Evolutionary conservation across 169 alveolate genomes (phyloP).

Genomic region (Plasmodium falciparum): DNA sequence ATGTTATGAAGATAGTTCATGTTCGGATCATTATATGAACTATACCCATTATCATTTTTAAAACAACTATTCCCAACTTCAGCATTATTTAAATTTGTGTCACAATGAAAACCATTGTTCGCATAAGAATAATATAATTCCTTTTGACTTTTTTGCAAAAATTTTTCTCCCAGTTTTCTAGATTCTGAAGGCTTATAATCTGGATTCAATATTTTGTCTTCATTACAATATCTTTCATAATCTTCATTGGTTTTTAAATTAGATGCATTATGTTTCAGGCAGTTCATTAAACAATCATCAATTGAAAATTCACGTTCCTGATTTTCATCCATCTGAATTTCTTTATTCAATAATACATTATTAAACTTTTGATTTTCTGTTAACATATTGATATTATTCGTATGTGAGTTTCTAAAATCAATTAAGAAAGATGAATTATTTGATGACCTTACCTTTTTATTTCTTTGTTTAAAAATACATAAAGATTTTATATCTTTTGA

Average conservation of each 20-base stretch:
- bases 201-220: slow-evolving; percentile 63
- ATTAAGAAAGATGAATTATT: slow-evolving; percentile 26
- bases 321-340: slow-evolving; percentile 50
- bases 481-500: slow-evolving; percentile 21
- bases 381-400: slow-evolving; percentile 24
- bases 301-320: slow-evolving; percentile 41
- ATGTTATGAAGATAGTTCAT: slow-evolving; percentile 11
- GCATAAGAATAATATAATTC: slow-evolving; percentile 23
- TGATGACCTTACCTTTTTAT: slow-evolving; percentile 21
- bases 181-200: slow-evolving; percentile 49
- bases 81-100: slow-evolving; percentile 23
- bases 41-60: slow-evolving; percentile 42
- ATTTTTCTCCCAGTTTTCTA: slow-evolving; percentile 47
- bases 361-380: slow-evolving; percentile 22
- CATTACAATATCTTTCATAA: slow-evolving; percentile 73
- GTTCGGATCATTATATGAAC: slow-evolving; percentile 17
- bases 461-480: slow-evolving; percentile 19
- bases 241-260: slow-evolving; percentile 67
- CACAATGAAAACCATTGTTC: slow-evolving; percentile 18
- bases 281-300: slow-evolving; percentile 55
- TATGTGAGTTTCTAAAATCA: background rate
- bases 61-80: slow-evolving; percentile 70
- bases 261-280: slow-evolving; percentile 43
- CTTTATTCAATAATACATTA: slow-evolving; percentile 15
- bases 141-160: slow-evolving; percentile 25